phyloP scores from a whole-genome alignment of 352 stramenopile genomes.

The Globisporangium abappressorium region DNA sequence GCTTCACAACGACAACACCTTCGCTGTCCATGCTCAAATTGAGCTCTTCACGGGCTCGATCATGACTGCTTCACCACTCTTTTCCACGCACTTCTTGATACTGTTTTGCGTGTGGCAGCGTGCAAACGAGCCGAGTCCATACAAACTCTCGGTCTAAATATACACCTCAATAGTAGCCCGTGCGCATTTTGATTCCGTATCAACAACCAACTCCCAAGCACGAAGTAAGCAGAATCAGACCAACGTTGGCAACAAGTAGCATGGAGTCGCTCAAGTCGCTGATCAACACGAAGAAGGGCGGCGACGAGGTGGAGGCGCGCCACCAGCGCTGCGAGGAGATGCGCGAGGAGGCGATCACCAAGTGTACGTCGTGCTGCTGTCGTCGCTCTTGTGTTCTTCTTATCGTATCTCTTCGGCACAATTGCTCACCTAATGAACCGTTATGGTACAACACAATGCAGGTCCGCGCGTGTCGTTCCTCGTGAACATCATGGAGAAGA shows the following conservation, averaged over 20 bases:
- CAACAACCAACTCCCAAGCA: slow-evolving; percentile 4
- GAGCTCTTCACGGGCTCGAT: not conserved
- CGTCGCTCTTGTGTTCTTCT: not conserved
- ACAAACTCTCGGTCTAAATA: slow-evolving; percentile 10
- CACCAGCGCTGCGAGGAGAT: slow-evolving; percentile 64
- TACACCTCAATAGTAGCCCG: slow-evolving; percentile 5
- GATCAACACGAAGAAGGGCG: slow-evolving; percentile 33
- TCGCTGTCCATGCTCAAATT: no score
- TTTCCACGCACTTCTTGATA: not conserved
- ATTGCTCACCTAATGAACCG: slow-evolving; percentile 1
- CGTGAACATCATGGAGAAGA: slow-evolving; percentile 81
- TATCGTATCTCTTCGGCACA: not conserved
- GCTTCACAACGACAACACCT: no score
- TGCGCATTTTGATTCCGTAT: not conserved
- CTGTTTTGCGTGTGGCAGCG: not conserved
- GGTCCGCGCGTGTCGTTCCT: slow-evolving; percentile 80
- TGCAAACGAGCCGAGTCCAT: slow-evolving; percentile 1
- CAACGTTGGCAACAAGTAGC: not conserved
- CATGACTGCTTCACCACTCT: not conserved
- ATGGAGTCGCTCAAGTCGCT: slow-evolving; percentile 78
- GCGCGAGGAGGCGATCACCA: slow-evolving; percentile 59
- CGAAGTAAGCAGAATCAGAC: slow-evolving; percentile 9
- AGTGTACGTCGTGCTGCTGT: slow-evolving; percentile 41
- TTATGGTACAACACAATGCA: slow-evolving; percentile 16
- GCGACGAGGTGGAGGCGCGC: slow-evolving; percentile 36